These are phyloP conservation scores for Trichocladium antarcticum DNA, from an alignment of 495 filamentous ascomycete genomes.

Conservation along the genomic window DNA sequence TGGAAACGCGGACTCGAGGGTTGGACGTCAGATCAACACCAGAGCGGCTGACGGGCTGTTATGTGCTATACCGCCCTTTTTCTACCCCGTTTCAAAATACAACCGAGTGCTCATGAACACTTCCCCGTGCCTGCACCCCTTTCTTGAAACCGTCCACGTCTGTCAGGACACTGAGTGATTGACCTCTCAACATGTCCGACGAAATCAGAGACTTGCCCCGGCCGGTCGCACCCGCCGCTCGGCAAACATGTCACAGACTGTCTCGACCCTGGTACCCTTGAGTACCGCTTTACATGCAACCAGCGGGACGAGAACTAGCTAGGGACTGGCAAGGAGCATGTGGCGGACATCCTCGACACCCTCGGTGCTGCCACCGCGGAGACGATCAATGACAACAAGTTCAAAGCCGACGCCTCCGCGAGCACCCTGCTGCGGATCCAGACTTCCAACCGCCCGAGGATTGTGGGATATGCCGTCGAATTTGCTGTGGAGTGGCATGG, in stretches of 20 bases:
- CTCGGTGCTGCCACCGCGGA: constrained; percentile 1
- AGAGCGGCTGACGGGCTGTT: no score
- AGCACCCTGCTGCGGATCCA: constrained; percentile 5
- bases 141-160: no score
- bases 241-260: constrained; percentile 18
- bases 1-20: no score
- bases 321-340: not conserved
- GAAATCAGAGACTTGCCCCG: constrained; percentile 26
- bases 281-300: constrained; percentile 23
- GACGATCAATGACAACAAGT: not conserved
- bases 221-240: not conserved
- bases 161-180: no score
- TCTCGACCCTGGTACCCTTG: constrained; percentile 10
- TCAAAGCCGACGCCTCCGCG: not conserved
- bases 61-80: no score
- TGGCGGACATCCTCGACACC: constrained; percentile 1
- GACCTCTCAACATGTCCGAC: constrained; percentile 21
- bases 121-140: no score
- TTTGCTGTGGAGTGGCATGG: constrained; percentile 4
- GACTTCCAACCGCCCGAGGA: constrained; percentile 9
- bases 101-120: no score
- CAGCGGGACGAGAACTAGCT: not conserved
- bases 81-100: no score
- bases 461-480: constrained; percentile 10
- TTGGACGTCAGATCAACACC: no score